These are phyloP conservation scores for Ustilago xerochloae DNA, from an alignment of 1,284 basidiomycete genomes.

Conservation along the genomic window DNA sequence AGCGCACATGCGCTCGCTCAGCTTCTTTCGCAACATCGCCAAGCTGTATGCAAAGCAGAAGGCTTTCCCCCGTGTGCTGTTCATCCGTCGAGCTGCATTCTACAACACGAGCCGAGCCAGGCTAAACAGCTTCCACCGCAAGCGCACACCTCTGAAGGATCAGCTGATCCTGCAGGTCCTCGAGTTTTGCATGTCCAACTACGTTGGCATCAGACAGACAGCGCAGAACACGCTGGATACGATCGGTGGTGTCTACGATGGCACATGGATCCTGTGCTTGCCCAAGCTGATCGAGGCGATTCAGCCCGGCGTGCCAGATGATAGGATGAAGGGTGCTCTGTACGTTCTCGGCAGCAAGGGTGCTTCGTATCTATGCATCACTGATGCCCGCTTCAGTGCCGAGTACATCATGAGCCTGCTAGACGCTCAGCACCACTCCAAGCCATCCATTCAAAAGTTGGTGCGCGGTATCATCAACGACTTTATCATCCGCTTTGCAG, in stretches of 20 bases:
- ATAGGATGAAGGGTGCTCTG: slow-evolving; percentile 93
- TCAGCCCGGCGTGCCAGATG: slow-evolving; percentile 74
- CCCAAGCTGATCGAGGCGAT: slow-evolving; percentile 78
- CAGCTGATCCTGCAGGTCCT: slow-evolving; percentile 80
- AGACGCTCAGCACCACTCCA: slow-evolving; percentile 89
- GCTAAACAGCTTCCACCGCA: slow-evolving; percentile 82
- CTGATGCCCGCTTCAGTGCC: slow-evolving; percentile 78
- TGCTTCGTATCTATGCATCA: slow-evolving; percentile 67
- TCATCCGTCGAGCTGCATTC: slow-evolving; percentile 80
- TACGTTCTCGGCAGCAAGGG: slow-evolving; percentile 86
- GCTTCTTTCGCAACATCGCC: slow-evolving; percentile 61
- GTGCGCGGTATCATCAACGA: slow-evolving; percentile 80
- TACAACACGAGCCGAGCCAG: slow-evolving; percentile 75
- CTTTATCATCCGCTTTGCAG: slow-evolving; percentile 66
- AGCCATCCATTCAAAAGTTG: slow-evolving; percentile 89
- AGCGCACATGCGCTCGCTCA: slow-evolving; percentile 51
- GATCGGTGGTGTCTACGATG: slow-evolving; percentile 81
- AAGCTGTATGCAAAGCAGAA: slow-evolving; percentile 79
- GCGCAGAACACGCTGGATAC: slow-evolving; percentile 79
- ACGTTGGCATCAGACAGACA: slow-evolving; percentile 72
- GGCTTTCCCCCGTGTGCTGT: slow-evolving; percentile 79
- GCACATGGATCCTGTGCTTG: slow-evolving; percentile 80
- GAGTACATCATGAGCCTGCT: slow-evolving; percentile 80
- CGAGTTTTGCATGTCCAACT: slow-evolving; percentile 77
- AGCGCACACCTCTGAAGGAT: slow-evolving; percentile 83